Conservation (phyloP, 371 early-diverging fungal genomes). For the Syncephalastrum sp. region DNA sequence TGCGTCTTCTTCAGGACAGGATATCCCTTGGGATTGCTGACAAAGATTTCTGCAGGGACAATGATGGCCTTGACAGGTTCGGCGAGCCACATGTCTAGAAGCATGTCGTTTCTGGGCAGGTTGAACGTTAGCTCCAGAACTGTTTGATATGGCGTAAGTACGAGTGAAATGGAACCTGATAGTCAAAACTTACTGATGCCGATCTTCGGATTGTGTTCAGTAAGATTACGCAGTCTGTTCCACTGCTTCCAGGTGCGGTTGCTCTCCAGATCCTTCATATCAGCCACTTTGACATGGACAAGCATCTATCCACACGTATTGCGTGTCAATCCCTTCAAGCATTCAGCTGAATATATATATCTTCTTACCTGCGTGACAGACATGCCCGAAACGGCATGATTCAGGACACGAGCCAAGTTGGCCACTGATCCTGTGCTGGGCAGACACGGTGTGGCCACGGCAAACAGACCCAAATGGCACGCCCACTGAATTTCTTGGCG, state of each 20-base stretch:
- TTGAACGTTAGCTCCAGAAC: constrained; percentile 67
- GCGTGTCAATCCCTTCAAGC: constrained; percentile 3
- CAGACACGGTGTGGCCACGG: constrained; percentile 54
- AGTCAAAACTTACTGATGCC: constrained; percentile 39
- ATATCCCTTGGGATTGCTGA: constrained; percentile 77
- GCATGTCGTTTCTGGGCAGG: constrained; percentile 48
- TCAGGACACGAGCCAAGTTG: constrained; percentile 62
- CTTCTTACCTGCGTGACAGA: constrained; percentile 46
- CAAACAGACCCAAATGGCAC: constrained; percentile 65
- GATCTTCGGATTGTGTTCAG: constrained; percentile 55
- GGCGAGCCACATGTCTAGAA: constrained; percentile 77
- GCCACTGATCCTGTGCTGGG: constrained; percentile 26
- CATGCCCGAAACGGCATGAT: constrained; percentile 39
- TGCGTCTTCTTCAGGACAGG: constrained; percentile 84
- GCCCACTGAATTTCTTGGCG: constrained; percentile 76
- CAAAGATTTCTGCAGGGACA: constrained; percentile 70
- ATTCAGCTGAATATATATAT: background rate
- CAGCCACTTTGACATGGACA: constrained; percentile 39
- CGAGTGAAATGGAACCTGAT: background rate
- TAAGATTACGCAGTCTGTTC: constrained; percentile 64
- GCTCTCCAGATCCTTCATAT: constrained; percentile 31
- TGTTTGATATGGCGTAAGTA: background rate
- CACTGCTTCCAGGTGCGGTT: constrained; percentile 59
- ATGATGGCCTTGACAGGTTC: constrained; percentile 83
- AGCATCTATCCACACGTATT: constrained; percentile 22